Evolutionary conservation across 2,329 filamentous ascomycete genomes (phyloP).

Genomic region (Cryphonectria parasitica): DNA sequence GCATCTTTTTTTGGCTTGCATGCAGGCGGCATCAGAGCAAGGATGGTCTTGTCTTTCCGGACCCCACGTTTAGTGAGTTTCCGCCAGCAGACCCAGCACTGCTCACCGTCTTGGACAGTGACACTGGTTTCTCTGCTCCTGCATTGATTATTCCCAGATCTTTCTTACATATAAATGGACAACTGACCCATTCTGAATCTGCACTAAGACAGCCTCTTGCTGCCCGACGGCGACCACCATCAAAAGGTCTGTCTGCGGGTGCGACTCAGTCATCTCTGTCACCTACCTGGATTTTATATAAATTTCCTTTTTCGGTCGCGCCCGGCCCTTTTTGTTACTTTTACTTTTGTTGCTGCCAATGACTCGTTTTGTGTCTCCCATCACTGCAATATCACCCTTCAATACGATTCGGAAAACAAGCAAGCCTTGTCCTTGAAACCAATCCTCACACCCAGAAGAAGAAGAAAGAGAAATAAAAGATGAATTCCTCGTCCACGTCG

Average conservation of each 20-base stretch:
- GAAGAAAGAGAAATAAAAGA: not conserved
- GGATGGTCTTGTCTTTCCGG: slow-evolving; percentile 36
- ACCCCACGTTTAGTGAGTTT: slow-evolving; percentile 26
- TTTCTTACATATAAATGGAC: slow-evolving; percentile 8
- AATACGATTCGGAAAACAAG: not conserved
- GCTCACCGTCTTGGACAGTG: slow-evolving; percentile 26
- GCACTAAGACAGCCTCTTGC: slow-evolving; percentile 21
- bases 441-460: not conserved
- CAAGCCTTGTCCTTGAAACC: not conserved
- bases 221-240: slow-evolving; percentile 21
- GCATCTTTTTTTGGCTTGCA: slow-evolving; percentile 19
- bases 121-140: slow-evolving; percentile 12
- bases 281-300: slow-evolving; percentile 11
- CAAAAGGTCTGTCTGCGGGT: not conserved
- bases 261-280: slow-evolving; percentile 17
- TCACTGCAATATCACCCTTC: not conserved
- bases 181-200: slow-evolving; percentile 13
- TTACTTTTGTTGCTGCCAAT: slow-evolving; percentile 9
- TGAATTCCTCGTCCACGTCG: slow-evolving; percentile 33
- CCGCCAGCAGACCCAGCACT: slow-evolving; percentile 12
- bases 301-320: slow-evolving; percentile 20
- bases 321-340: slow-evolving; percentile 12
- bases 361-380: slow-evolving; percentile 12
- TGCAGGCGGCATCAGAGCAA: slow-evolving; percentile 12
- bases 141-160: slow-evolving; percentile 10